A percentile compares a stretch with the other conserved stretches of the same genome.
Evolutionary conservation across 768 basidiomycete species (phyloP).

Genomic region (Agaricus subrufescens): DNA sequence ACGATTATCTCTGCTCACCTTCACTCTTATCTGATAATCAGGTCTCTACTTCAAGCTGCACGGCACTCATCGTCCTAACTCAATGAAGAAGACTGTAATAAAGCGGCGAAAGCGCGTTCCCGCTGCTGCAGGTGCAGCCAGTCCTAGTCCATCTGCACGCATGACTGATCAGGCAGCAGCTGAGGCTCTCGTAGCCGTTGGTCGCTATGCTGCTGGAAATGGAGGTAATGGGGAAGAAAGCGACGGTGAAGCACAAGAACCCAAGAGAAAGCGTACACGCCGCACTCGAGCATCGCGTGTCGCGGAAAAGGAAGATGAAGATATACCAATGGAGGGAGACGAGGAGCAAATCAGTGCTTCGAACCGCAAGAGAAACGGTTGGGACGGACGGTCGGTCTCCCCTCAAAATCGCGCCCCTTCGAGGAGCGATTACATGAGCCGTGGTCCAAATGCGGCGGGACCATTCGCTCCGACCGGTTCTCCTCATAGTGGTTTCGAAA

Average conservation of each 20-base stretch:
- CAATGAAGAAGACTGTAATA: constrained; percentile 99
- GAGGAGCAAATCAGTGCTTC: constrained; percentile 18
- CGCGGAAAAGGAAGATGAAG: constrained; percentile 34
- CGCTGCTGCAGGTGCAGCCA: constrained; percentile 60
- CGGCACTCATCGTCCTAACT: constrained; percentile 93
- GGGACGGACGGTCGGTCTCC: constrained; percentile 26
- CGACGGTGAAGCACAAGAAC: constrained; percentile 44
- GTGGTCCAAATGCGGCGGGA: constrained; percentile 3
- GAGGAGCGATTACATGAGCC: constrained; percentile 10
- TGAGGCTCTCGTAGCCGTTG: constrained; percentile 82
- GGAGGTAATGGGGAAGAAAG: constrained; percentile 31
- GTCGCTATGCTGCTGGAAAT: constrained; percentile 40
- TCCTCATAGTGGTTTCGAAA: constrained; percentile 46
- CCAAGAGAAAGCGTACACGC: constrained; percentile 56
- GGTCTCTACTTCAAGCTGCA: constrained; percentile 98
- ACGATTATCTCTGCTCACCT: neutral
- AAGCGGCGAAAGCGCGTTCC: constrained; percentile 97
- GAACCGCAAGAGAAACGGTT: constrained; percentile 18
- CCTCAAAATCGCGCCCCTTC: constrained; percentile 31
- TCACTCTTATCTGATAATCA: constrained; percentile 26
- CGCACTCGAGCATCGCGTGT: constrained; percentile 22
- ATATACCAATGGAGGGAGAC: constrained; percentile 46
- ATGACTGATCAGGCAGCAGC: constrained; percentile 86
- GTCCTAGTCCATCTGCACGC: constrained; percentile 24
- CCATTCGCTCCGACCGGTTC: constrained; percentile 12